phyloP scores from a whole-genome alignment of 2,329 filamentous ascomycete genomes.

The Penicillium sp. region DNA sequence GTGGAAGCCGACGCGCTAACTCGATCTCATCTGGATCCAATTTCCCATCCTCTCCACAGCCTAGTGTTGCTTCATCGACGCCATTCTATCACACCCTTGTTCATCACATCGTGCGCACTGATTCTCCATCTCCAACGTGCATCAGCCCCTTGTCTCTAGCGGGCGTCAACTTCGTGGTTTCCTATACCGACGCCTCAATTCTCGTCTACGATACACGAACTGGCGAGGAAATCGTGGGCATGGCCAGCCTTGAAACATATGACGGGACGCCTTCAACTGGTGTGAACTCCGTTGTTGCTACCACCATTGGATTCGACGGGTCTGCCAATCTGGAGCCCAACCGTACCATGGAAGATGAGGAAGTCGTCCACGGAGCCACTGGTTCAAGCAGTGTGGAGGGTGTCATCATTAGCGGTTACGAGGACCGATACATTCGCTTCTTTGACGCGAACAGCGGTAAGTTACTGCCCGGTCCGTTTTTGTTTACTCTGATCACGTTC shows the following conservation, averaged over 20 bases:
- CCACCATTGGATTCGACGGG: constrained; percentile 75
- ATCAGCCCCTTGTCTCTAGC: constrained; percentile 83
- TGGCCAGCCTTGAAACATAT: constrained; percentile 94
- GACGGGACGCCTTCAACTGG: constrained; percentile 79
- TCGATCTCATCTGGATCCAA: constrained; percentile 93
- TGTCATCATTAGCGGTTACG: constrained; percentile 92
- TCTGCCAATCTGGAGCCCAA: constrained; percentile 61
- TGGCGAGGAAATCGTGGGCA: constrained; percentile 85
- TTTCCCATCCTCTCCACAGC: constrained; percentile 86
- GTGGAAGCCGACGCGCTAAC: constrained; percentile 80
- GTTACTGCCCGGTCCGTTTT: constrained; percentile 38
- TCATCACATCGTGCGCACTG: constrained; percentile 75
- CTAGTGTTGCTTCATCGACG: constrained; percentile 78
- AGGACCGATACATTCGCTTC: constrained; percentile 94
- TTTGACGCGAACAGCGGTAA: constrained; percentile 98
- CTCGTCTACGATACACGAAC: constrained; percentile 90
- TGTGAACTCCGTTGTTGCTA: constrained; percentile 89
- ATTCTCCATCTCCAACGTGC: constrained; percentile 77
- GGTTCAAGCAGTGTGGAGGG: constrained; percentile 83
- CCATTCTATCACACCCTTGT: constrained; percentile 87
- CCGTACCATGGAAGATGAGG: constrained; percentile 66
- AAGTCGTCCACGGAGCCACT: constrained; percentile 78
- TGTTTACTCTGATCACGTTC: background rate
- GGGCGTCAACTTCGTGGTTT: constrained; percentile 89
- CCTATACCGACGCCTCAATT: constrained; percentile 86